These are phyloP conservation scores for Paramarasmius palmivorus DNA, from an alignment of 1,284 basidiomycete species.

Conservation along the genomic window DNA sequence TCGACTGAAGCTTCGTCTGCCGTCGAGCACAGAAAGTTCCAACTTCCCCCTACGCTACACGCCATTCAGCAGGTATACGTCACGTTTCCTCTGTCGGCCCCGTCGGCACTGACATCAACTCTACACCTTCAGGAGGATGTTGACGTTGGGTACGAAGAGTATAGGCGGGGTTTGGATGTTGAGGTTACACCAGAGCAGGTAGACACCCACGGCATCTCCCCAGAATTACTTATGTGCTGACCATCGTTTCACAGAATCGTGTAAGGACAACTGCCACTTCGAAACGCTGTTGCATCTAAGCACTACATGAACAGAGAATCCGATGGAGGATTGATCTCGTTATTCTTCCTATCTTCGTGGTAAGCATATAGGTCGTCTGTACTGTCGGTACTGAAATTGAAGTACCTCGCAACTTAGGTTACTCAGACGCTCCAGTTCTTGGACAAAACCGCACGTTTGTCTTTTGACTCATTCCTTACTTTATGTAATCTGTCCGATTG, in stretches of 20 bases:
- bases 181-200: background rate
- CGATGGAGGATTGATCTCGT: constrained; percentile 19
- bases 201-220: background rate
- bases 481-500: background rate
- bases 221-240: background rate
- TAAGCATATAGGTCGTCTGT: background rate
- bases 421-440: constrained; percentile 21
- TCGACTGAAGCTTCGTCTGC: too few relatives aligned
- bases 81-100: too few relatives aligned
- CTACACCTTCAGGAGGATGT: constrained; percentile 11
- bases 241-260: background rate
- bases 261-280: background rate
- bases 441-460: constrained; percentile 13
- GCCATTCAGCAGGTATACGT: too few relatives aligned
- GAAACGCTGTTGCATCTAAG: background rate
- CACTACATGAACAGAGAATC: constrained; percentile 7
- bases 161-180: constrained; percentile 17
- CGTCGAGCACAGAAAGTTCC: too few relatives aligned
- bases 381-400: background rate
- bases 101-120: too few relatives aligned
- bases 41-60: too few relatives aligned
- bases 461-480: background rate
- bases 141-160: constrained; percentile 16
- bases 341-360: constrained; percentile 17
- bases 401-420: background rate